Percentiles rank a stretch among this genome's conserved stretches.
Conservation (phyloP, 2,329 filamentous ascomycete species). For the Phaeosphaeriaceae sp. region DNA sequence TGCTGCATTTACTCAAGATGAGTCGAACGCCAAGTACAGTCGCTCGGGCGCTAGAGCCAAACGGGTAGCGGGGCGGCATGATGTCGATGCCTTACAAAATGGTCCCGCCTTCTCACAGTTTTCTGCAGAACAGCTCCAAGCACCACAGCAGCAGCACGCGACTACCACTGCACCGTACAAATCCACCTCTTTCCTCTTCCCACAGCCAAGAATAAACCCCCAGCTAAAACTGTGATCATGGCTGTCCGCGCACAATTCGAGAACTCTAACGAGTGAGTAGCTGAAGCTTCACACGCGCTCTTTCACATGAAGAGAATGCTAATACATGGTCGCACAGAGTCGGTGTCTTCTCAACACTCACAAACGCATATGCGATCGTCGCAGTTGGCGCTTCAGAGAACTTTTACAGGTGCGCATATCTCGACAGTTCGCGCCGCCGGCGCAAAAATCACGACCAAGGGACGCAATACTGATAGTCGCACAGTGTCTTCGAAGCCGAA, state of each 20-base stretch:
- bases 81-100: slow-evolving; percentile 26
- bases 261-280: slow-evolving; percentile 85
- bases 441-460: not conserved
- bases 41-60: slow-evolving; percentile 11
- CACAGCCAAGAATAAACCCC: not conserved
- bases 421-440: not conserved
- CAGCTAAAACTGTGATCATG: slow-evolving; percentile 48
- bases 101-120: slow-evolving; percentile 19
- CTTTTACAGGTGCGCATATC: slow-evolving; percentile 79
- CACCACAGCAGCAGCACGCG: slow-evolving; percentile 13
- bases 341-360: slow-evolving; percentile 95
- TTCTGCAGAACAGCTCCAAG: slow-evolving; percentile 26
- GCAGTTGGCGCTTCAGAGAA: slow-evolving; percentile 96
- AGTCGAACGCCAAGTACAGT: slow-evolving; percentile 28
- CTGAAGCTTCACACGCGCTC: slow-evolving; percentile 3
- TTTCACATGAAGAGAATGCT: slow-evolving; percentile 16
- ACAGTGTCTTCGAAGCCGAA: slow-evolving; percentile 93
- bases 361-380: slow-evolving; percentile 95
- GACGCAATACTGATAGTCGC: slow-evolving; percentile 23
- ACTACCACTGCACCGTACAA: slow-evolving; percentile 7
- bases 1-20: slow-evolving; percentile 27
- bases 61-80: slow-evolving; percentile 24
- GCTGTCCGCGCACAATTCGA: slow-evolving; percentile 73
- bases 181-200: not conserved
- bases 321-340: slow-evolving; percentile 65